phyloP scores from a whole-genome alignment of 495 filamentous ascomycete species.

The Trichoderma erinaceum region DNA sequence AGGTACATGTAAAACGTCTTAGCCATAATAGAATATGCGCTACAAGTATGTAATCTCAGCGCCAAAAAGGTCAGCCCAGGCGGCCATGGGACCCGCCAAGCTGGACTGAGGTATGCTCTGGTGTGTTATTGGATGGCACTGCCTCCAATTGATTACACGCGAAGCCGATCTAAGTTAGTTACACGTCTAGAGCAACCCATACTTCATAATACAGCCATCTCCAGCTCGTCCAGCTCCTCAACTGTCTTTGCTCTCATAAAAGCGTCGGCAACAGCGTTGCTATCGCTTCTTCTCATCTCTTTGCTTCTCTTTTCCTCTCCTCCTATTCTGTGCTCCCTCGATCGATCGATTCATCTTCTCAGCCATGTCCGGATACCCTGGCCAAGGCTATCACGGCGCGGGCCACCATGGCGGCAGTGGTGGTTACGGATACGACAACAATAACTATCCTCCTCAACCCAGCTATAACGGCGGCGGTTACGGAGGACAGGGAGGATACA shows the following conservation, averaged over 20 bases:
- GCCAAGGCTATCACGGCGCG: conserved; percentile 28
- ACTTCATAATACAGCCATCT: no score
- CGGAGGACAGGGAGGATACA: conserved; percentile 19
- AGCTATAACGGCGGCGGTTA: no score
- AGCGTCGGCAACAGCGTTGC: neutral
- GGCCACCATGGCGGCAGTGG: conserved; percentile 18
- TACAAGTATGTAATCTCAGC: neutral
- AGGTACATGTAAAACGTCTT: no score
- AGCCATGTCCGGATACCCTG: conserved; percentile 27
- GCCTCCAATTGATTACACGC: no score
- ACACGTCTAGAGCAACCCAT: no score
- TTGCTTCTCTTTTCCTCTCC: neutral
- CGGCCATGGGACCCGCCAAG: neutral
- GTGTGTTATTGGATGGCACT: neutral
- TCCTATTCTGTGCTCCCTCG: neutral
- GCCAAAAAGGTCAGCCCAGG: neutral
- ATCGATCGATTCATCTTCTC: neutral
- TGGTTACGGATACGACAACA: conserved; percentile 16
- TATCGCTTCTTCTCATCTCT: neutral
- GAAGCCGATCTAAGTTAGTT: no score
- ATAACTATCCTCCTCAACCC: conserved; percentile 20
- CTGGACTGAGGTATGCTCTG: neutral
- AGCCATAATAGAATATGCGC: no score
- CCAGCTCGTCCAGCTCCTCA: no score
- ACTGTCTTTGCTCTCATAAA: neutral